Percentiles rank a stretch among this genome's conserved stretches.
These are phyloP conservation scores for Cantharellus cinnabarinus DNA, from an alignment of 768 basidiomycete species.

Conservation along the genomic window DNA sequence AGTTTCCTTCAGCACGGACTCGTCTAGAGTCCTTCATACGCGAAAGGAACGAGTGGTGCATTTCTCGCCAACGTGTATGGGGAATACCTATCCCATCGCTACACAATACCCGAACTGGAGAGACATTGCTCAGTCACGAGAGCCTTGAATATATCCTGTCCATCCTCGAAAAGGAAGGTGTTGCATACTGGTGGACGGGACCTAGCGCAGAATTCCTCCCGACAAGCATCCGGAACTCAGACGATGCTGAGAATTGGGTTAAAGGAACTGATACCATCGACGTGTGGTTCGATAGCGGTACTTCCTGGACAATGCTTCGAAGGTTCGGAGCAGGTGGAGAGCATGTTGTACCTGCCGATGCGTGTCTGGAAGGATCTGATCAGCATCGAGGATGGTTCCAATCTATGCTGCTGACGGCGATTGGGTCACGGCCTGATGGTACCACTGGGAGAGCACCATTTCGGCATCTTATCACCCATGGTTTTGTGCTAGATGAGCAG, in stretches of 20 bases:
- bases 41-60: slow-evolving; percentile 94
- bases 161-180: slow-evolving; percentile 52
- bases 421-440: slow-evolving; percentile 27
- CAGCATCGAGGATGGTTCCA: slow-evolving; percentile 99
- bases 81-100: slow-evolving; percentile 90
- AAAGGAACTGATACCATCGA: slow-evolving; percentile 95
- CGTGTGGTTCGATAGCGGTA: slow-evolving; percentile 97
- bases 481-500: slow-evolving; percentile 80
- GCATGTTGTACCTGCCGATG: slow-evolving; percentile 34
- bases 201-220: slow-evolving; percentile 66
- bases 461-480: slow-evolving; percentile 72
- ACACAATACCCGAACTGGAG: slow-evolving; percentile 39
- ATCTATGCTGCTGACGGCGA: slow-evolving; percentile 69
- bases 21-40: slow-evolving; percentile 75
- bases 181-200: slow-evolving; percentile 84
- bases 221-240: slow-evolving; percentile 14
- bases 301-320: slow-evolving; percentile 72
- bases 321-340: slow-evolving; percentile 11
- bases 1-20: slow-evolving; percentile 39
- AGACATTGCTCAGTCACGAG: slow-evolving; percentile 39
- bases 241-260: slow-evolving; percentile 24
- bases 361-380: slow-evolving; percentile 89
- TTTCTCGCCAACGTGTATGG: slow-evolving; percentile 94
- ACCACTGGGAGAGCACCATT: slow-evolving; percentile 34
- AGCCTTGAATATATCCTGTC: slow-evolving; percentile 56